Evolutionary conservation across 1,284 basidiomycete species (phyloP).

Genomic region (Rhodotorula sp.): DNA sequence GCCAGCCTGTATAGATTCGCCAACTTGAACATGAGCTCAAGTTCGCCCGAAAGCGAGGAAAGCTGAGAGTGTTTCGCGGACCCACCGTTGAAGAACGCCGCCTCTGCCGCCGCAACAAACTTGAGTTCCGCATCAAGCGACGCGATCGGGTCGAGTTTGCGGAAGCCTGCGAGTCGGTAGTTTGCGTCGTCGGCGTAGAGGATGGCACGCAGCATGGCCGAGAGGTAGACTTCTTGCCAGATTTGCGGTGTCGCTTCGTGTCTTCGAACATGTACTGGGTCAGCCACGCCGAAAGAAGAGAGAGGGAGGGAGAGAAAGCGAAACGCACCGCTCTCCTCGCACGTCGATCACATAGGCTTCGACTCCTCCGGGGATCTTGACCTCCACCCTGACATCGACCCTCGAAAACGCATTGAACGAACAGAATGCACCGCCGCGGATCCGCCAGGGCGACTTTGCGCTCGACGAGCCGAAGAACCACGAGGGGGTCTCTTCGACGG

Average conservation of each 20-base stretch:
- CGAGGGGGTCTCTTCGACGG: conserved; percentile 82
- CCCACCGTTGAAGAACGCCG: conserved; percentile 81
- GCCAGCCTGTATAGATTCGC: conserved; percentile 68
- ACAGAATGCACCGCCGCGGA: conserved; percentile 93
- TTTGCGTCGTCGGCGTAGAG: conserved; percentile 93
- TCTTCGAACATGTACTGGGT: conserved; percentile 50
- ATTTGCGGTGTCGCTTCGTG: conserved; percentile 89
- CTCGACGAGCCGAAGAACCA: conserved; percentile 73
- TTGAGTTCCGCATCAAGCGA: conserved; percentile 81
- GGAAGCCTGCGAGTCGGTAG: conserved; percentile 87
- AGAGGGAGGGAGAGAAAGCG: neutral
- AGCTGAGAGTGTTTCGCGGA: neutral
- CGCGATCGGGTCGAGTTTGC: conserved; percentile 92
- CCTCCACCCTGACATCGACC: conserved; percentile 94
- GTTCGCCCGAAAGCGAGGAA: neutral
- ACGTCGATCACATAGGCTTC: conserved; percentile 91
- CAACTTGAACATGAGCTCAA: neutral
- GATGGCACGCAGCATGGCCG: conserved; percentile 84
- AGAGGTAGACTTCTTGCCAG: conserved; percentile 97
- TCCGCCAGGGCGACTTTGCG: conserved; percentile 68
- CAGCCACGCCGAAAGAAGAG: too few relatives aligned
- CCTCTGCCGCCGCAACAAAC: conserved; percentile 88
- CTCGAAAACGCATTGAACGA: conserved; percentile 98
- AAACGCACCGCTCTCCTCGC: conserved; percentile 78
- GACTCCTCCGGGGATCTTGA: conserved; percentile 97